phyloP scores from a whole-genome alignment of 768 basidiomycete species.

The Pulveroboletus sp. region DNA sequence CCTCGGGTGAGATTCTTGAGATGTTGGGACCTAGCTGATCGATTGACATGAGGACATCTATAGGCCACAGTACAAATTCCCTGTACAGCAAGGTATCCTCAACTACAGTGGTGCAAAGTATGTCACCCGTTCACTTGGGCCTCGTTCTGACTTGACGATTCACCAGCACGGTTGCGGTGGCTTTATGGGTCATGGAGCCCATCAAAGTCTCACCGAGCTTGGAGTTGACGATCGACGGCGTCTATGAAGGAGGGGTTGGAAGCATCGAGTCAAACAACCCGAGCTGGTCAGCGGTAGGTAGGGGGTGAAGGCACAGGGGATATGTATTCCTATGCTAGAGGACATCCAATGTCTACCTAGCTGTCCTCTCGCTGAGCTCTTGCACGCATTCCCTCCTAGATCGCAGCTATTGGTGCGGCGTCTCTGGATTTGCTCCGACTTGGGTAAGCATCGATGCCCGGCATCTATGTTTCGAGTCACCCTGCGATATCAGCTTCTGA shows the following conservation, averaged over 20 bases:
- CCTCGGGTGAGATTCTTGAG: conserved; percentile 45
- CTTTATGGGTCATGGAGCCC: conserved; percentile 63
- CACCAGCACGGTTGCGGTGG: conserved; percentile 52
- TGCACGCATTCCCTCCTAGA: background rate
- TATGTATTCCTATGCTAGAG: background rate
- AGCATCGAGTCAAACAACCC: conserved; percentile 55
- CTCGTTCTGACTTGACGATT: conserved; percentile 3
- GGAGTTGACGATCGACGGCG: conserved; percentile 48
- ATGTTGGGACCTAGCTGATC: background rate
- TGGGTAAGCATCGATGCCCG: conserved; percentile 30
- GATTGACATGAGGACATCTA: conserved; percentile 2
- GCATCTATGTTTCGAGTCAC: no score
- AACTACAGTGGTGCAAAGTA: conserved; percentile 70
- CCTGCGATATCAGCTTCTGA: no score
- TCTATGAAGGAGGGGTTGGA: conserved; percentile 66
- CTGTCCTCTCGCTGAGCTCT: background rate
- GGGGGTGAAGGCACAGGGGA: conserved; percentile 5
- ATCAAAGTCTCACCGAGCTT: conserved; percentile 47
- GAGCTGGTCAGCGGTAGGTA: conserved; percentile 39
- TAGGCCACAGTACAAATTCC: conserved; percentile 77
- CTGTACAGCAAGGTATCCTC: conserved; percentile 77
- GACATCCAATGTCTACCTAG: background rate
- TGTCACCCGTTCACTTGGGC: background rate
- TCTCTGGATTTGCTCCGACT: conserved; percentile 49
- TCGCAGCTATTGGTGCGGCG: no score